Evolutionary conservation across 441 rosid genomes (phyloP), one percentile per base, ranked within the genome.

Genomic region (Raphanus hybrid): DNA sequence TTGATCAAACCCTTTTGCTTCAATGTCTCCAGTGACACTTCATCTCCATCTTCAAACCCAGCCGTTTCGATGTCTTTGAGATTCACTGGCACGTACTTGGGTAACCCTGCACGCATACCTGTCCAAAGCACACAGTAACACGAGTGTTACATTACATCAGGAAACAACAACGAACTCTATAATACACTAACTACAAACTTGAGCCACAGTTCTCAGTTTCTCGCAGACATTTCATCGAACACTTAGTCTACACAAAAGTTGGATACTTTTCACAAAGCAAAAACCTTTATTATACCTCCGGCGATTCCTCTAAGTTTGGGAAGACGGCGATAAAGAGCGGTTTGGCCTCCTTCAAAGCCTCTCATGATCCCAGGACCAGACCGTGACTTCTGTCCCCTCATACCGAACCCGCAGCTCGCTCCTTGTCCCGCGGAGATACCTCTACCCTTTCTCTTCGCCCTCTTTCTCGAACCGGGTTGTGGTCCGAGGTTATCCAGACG

Each of bases 101-200:
- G 96, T 73, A 90, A 78, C 18, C 98, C 97, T 16, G 92, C 87
- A 71, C 77, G 89, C 98, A 93, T 93, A 80, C 98, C 97, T 93
- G 69, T 84, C 60, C 18, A 34, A 27, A 41, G 6, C 50, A 68
- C 57, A 78, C 64, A 48, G 14, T 11, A 43, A 43, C n/a, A 5
- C 34, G 1, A 26, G 10, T 3, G 0, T 32, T 77, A 23, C n/a
- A n/a, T n/a, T n/a, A n/a, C 73, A 66, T 78, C 69, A 75, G 39
- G 7, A 68, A 35, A 35, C 39, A 29, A 23, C 26, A 2, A 23
- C 2, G 26, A n/a, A n/a, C n/a, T n/a, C n/a, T n/a, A n/a, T n/a
- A n/a, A n/a, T n/a, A n/a, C n/a, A n/a, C n/a, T n/a, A n/a, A n/a
- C n/a, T n/a, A n/a, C n/a, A n/a, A n/a, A n/a, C n/a, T n/a, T n/a